These are phyloP conservation scores for Escallonia rubra DNA, from an alignment of 129 eudicot genomes.

Conservation along the genomic window DNA sequence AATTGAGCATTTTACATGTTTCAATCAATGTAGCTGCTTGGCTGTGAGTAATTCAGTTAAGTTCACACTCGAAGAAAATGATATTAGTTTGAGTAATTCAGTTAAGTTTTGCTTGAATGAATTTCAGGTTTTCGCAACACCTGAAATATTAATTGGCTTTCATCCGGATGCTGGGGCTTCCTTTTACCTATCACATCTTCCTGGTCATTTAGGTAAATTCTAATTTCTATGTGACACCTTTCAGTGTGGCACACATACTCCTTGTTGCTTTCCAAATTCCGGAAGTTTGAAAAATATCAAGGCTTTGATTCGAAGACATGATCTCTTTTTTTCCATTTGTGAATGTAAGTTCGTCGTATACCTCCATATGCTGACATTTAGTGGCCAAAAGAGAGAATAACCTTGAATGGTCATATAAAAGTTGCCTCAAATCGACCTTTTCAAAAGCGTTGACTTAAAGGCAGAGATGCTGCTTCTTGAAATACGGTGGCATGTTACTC, in stretches of 20 bases:
- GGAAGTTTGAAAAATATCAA: not conserved
- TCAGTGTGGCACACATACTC: not conserved
- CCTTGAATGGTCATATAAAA: no score
- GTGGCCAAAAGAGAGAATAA: no score
- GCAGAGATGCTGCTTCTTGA: no score
- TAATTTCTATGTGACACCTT: not conserved
- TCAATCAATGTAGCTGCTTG: no score
- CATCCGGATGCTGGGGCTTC: conserved; percentile 99
- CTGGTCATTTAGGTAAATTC: conserved; percentile 68
- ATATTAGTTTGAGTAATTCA: no score
- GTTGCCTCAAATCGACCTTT: no score
- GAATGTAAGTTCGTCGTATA: not conserved
- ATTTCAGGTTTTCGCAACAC: conserved; percentile 82
- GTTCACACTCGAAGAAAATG: not conserved
- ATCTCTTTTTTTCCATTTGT: not conserved
- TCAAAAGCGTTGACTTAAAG: no score
- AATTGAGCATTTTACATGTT: no score
- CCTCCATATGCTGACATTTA: not conserved
- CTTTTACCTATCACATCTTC: conserved; percentile 77
- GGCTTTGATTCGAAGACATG: not conserved
- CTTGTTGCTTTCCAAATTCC: not conserved
- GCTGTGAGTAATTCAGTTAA: not conserved
- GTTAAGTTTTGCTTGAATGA: not conserved
- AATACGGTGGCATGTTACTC: no score
- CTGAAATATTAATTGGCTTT: conserved; percentile 87